These are phyloP conservation scores for Gillenia trifoliata DNA, from an alignment of 306 rosid genomes.

Conservation along the genomic window DNA sequence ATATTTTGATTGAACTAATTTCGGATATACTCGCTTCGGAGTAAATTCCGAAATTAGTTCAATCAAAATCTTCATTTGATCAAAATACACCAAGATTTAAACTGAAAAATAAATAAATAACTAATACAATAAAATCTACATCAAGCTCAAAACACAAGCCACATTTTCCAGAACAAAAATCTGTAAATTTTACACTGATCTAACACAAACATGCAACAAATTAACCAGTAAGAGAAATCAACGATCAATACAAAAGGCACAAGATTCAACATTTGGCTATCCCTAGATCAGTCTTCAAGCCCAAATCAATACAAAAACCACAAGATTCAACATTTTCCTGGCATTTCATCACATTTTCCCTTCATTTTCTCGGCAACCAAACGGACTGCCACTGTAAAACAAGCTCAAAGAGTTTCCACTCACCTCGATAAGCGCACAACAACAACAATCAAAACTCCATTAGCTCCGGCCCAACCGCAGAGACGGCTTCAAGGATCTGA, in stretches of 20 bases:
- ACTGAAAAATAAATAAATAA: constrained; percentile 2
- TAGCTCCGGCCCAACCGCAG: constrained; percentile 21
- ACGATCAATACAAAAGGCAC: constrained; percentile 1
- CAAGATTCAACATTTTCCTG: constrained; percentile 23
- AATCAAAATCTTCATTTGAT: background rate
- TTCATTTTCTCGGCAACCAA: constrained; percentile 12
- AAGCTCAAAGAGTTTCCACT: background rate
- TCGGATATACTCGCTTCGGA: background rate
- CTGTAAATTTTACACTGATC: constrained; percentile 31
- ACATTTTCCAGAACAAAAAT: constrained; percentile 15
- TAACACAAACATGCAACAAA: constrained; percentile 30
- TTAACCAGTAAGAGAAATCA: constrained; percentile 2
- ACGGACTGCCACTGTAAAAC: constrained; percentile 4
- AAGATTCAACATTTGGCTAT: background rate
- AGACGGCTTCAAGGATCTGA: constrained; percentile 44
- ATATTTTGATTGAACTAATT: too few relatives aligned
- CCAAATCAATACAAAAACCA: background rate
- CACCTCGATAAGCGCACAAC: constrained; percentile 33
- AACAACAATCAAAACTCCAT: constrained; percentile 43
- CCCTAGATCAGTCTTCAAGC: background rate
- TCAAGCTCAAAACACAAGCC: constrained; percentile 23
- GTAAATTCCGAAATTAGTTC: background rate
- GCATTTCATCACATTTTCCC: background rate
- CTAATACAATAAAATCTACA: background rate
- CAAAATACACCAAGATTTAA: constrained; percentile 1